A percentile compares a stretch with the other conserved stretches of the same genome.
Conservation (phyloP, 768 basidiomycete genomes). For the Collybia sordida region DNA sequence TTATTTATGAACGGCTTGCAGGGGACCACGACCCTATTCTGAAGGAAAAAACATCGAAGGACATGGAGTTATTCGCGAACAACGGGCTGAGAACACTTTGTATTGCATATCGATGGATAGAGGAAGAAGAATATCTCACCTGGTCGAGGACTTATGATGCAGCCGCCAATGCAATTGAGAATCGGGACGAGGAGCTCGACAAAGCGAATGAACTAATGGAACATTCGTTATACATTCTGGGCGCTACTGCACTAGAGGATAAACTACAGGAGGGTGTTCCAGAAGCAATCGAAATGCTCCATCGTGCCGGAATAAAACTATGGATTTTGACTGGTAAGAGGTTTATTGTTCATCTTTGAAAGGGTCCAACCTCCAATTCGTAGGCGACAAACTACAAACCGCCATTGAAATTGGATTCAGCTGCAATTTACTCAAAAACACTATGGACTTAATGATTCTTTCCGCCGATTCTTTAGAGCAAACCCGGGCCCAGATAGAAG, state of each 20-base stretch:
- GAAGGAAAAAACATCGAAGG: conserved; percentile 76
- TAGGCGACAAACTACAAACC: conserved; percentile 96
- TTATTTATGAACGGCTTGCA: conserved; percentile 87
- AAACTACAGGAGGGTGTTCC: conserved; percentile 97
- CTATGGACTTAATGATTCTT: conserved; percentile 97
- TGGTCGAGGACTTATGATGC: conserved; percentile 84
- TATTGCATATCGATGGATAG: conserved; percentile 76
- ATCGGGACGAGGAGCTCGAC: conserved; percentile 91
- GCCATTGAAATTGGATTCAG: conserved; percentile 98
- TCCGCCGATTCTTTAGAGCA: conserved; percentile 78
- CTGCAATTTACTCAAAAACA: conserved; percentile 90
- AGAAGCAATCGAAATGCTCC: conserved; percentile 90
- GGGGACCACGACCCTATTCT: conserved; percentile 69
- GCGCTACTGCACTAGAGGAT: conserved; percentile 95
- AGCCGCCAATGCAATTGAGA: conserved; percentile 72
- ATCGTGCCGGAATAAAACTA: conserved; percentile 92
- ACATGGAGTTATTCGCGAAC: conserved; percentile 95
- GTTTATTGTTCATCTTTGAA: neutral
- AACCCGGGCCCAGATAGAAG: conserved; percentile 85
- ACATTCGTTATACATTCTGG: conserved; percentile 78
- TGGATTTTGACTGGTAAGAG: conserved; percentile 91
- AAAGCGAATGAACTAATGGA: conserved; percentile 85
- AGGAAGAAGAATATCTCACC: conserved; percentile 78
- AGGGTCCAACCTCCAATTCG: neutral
- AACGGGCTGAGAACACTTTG: conserved; percentile 89